phyloP scores from a whole-genome alignment of 192 early-diverging fungal species.

The Rhizophlyctis rosea region DNA sequence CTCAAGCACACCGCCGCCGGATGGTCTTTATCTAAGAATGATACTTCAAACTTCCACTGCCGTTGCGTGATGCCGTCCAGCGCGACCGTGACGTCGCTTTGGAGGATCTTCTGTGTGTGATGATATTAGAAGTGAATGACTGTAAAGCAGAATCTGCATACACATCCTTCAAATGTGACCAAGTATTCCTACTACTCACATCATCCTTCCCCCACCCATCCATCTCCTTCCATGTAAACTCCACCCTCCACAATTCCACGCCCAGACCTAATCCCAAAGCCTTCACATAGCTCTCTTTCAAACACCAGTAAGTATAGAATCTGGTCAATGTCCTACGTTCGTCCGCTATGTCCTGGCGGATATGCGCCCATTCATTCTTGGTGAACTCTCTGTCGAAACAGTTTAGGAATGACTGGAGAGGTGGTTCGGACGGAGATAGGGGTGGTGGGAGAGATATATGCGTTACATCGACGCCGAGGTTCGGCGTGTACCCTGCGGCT shows the following conservation, averaged over 20 bases:
- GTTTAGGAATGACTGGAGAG: slow-evolving; percentile 38
- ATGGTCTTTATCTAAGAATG: slow-evolving; percentile 4
- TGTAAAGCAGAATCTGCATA: too few species aligned
- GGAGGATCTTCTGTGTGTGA: background rate
- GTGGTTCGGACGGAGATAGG: slow-evolving; percentile 27
- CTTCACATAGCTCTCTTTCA: slow-evolving; percentile 60
- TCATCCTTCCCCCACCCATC: background rate
- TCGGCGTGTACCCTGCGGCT: slow-evolving; percentile 26
- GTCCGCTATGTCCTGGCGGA: background rate
- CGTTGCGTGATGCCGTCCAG: slow-evolving; percentile 10
- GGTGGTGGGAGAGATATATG: slow-evolving; percentile 38
- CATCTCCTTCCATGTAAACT: slow-evolving; percentile 29
- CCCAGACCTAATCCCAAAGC: slow-evolving; percentile 53
- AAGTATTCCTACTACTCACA: too few species aligned
- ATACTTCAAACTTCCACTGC: slow-evolving; percentile 11
- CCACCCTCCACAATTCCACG: slow-evolving; percentile 42
- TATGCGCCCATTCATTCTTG: slow-evolving; percentile 19
- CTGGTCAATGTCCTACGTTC: slow-evolving; percentile 23
- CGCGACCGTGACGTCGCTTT: slow-evolving; percentile 4
- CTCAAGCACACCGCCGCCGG: slow-evolving; percentile 16
- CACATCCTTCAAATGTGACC: too few species aligned
- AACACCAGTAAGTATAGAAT: slow-evolving; percentile 53
- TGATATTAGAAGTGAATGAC: background rate
- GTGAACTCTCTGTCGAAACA: slow-evolving; percentile 21
- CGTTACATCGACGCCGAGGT: slow-evolving; percentile 53